Evolutionary conservation across 2,329 filamentous ascomycete genomes (phyloP).

Genomic region (Fusarium nanum): DNA sequence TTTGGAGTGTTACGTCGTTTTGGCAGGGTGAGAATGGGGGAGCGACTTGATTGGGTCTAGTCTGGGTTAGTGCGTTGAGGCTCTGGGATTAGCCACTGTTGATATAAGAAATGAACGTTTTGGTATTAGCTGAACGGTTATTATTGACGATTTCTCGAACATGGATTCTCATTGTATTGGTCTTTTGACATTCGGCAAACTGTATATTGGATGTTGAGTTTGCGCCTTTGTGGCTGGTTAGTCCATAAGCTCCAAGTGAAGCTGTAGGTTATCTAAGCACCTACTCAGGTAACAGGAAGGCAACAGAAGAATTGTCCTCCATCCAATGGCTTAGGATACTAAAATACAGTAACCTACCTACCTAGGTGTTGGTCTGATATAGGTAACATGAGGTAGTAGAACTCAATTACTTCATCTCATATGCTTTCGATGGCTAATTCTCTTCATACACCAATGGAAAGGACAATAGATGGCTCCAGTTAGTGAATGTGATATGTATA

Average conservation of each 20-base stretch:
- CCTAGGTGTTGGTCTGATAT: not conserved
- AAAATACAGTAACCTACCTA: not conserved
- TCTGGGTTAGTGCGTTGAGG: conserved; percentile 15
- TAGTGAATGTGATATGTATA: too few species aligned
- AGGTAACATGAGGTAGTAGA: not conserved
- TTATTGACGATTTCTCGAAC: not conserved
- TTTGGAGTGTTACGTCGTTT: conserved; percentile 35
- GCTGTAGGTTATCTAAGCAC: not conserved
- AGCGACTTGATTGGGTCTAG: conserved; percentile 25
- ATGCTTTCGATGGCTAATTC: not conserved
- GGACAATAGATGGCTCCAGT: not conserved
- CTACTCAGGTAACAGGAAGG: not conserved
- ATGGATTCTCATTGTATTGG: not conserved
- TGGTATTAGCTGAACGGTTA: not conserved
- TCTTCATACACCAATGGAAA: not conserved
- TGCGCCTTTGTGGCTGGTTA: not conserved
- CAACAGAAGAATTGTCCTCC: too few species aligned
- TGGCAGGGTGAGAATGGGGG: conserved; percentile 16
- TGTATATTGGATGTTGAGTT: not conserved
- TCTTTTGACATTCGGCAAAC: not conserved
- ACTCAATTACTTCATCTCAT: too few species aligned
- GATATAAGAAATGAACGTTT: not conserved
- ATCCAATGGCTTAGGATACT: too few species aligned
- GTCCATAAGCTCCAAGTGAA: not conserved
- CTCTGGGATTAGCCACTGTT: conserved; percentile 9